Evolutionary conservation across 2,329 filamentous ascomycete genomes (phyloP).

Genomic region (Penicillium sp.): DNA sequence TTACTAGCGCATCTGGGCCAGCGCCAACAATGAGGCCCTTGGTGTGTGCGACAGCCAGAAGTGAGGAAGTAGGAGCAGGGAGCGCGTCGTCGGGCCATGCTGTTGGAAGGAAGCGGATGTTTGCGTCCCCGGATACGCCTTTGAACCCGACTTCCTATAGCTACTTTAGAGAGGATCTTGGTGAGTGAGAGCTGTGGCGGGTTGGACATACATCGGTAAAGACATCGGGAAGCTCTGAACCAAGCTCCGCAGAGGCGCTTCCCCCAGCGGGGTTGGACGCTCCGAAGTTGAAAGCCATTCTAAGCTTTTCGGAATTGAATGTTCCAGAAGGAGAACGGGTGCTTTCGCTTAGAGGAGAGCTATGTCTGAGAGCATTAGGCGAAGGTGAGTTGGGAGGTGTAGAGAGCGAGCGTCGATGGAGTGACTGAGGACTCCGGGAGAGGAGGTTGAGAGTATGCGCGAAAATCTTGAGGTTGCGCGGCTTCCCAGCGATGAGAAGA

Average conservation of each 20-base stretch:
- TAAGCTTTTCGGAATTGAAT: slow-evolving; percentile 33
- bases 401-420: slow-evolving; percentile 47
- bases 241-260: slow-evolving; percentile 49
- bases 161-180: slow-evolving; percentile 11
- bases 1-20: slow-evolving; percentile 73
- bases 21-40: slow-evolving; percentile 84
- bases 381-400: slow-evolving; percentile 34
- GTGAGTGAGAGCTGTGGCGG: neutral
- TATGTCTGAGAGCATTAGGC: slow-evolving; percentile 41
- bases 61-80: slow-evolving; percentile 74
- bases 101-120: slow-evolving; percentile 73
- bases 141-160: slow-evolving; percentile 75
- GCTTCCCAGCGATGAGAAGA: slow-evolving; percentile 29
- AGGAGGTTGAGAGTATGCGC: slow-evolving; percentile 45
- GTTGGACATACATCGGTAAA: slow-evolving; percentile 68
- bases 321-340: slow-evolving; percentile 42
- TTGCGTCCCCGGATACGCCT: slow-evolving; percentile 74
- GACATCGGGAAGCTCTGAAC: slow-evolving; percentile 72
- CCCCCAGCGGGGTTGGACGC: slow-evolving; percentile 47
- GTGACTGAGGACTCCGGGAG: slow-evolving; percentile 44
- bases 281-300: slow-evolving; percentile 65
- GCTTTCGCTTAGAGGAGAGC: slow-evolving; percentile 36
- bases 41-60: slow-evolving; percentile 77
- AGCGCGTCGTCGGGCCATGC: slow-evolving; percentile 70
- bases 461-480: slow-evolving; percentile 42